Base-by-base conservation (phyloP, 441 rosid genomes). In the Biscutella laevigata region DNA sequence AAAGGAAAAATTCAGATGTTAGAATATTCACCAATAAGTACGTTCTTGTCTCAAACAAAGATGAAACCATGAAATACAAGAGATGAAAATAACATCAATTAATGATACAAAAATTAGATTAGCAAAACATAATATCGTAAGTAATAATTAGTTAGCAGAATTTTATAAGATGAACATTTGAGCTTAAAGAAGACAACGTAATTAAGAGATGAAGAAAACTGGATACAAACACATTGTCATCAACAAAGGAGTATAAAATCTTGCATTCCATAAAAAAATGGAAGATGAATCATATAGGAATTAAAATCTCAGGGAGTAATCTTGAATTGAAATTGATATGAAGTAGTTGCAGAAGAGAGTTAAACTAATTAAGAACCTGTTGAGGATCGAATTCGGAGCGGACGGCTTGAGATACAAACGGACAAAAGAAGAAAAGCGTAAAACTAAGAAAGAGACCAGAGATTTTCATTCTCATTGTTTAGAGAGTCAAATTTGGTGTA, bases 381-480 rank as follows among this genome's bases (percentile, higher is more conserved):
- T 67, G 72, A 0, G 72, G 72, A 15, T 67, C 72, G 27, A 44
- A 55, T 42, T 67, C 24, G 38, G 72, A 35, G 7, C 68, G 63
- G n/a, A 53, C 33, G 37, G 71, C 66, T n/a, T 17, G 61, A 46
- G 66, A 66, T 20, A 53, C 7, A 26, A 46, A 53, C 4, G 40
- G 40, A 38, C 15, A 66, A 7, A 60, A 34, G 11, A 66, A 59
- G 21, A 53, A 53, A 16, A 59, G 30, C 26, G 52, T 46, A 5
- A 66, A 53, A 16, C 57, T 4, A 39, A 66, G 39, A 60, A 53
- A 59, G 34, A 59, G 45, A 26, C 21, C 20, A 66, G 53, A 30
- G 7, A 0, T 20, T 53, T 59, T 53, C 71, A 59, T n/a, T 66
- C 17, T 30, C 53, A 19, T 30, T 17, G 53, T 52, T 14, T 16